Evolutionary conservation across 495 filamentous ascomycete genomes (phyloP).

Genomic region (Evansstolkia leycettana): DNA sequence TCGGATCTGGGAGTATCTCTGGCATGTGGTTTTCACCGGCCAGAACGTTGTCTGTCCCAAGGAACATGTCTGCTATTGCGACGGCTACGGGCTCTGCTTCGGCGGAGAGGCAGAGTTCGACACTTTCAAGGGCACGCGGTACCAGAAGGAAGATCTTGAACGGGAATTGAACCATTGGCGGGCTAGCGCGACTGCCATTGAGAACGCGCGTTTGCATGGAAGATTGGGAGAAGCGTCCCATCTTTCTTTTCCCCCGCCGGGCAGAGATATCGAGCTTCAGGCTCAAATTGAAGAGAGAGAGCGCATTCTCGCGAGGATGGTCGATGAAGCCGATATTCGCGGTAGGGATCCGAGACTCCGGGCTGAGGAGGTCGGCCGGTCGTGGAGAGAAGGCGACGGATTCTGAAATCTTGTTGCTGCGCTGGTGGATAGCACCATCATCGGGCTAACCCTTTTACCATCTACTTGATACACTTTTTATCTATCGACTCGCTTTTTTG

Average conservation of each 20-base stretch:
- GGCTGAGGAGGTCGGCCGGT: conserved; percentile 39
- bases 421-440: too few relatives aligned
- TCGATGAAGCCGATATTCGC: conserved; percentile 31
- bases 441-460: too few relatives aligned
- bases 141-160: conserved; percentile 28
- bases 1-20: conserved; percentile 65
- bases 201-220: conserved; percentile 18
- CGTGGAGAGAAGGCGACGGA: conserved; percentile 42
- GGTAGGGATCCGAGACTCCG: conserved; percentile 39
- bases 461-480: too few relatives aligned
- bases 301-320: conserved; percentile 20
- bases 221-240: conserved; percentile 17
- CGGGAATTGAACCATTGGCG: conserved; percentile 37
- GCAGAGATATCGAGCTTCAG: conserved; percentile 16
- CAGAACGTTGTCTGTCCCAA: conserved; percentile 46
- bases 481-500: too few relatives aligned
- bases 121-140: conserved; percentile 29
- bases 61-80: conserved; percentile 63
- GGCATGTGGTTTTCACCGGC: conserved; percentile 57
- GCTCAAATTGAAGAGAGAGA: conserved; percentile 16
- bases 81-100: conserved; percentile 70
- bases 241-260: conserved; percentile 25
- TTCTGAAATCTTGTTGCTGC: conserved; percentile 15
- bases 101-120: conserved; percentile 43
- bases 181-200: conserved; percentile 22